Base-by-base conservation (phyloP, 176 grass and related monocot species). In the Aegilops tauschii region DNA sequence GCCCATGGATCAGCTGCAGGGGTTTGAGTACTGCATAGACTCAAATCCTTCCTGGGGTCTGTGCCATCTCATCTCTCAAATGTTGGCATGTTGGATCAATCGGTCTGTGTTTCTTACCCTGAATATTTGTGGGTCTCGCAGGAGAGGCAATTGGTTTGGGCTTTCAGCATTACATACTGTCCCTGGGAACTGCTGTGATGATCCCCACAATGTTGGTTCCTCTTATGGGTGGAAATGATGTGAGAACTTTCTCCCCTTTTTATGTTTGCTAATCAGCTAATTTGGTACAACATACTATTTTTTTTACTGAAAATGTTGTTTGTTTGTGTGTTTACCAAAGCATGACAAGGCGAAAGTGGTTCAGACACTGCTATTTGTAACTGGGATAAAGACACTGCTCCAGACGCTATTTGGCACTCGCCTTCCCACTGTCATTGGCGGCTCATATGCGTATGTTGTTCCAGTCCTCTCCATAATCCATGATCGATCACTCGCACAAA, bases 21-120 rank as follows among this genome's bases (percentile, higher is more conserved):
- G 96, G 3, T 83, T 98, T 30, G 96, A 98, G 86, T 98, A 98
- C 80, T 98, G 96, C 93, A 98, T 98, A 81, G 96, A 98, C 83
- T 98, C 96, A 6, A 98, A 98, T 71, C 96, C 96, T 12, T 92
- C 96, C 3, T 98, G 96, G 96, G 90, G 95, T 97, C 61, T 52
- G 85, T 73, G 35, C 20, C n/a, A 82, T 17, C 65, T 30, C 59
- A 20, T 54, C 73, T 5, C 28, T 56, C 73, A 76, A 56, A 0
- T 9, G 27, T 76, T 32, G n/a, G n/a, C 1, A 25, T 25, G 23
- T 78, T 69, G 20, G 18, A 32, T 40, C 35, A 5, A 3, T 65
- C 36, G 21, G 9, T 85, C 3, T 81, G 5, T 69, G 4, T 56
- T 50, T 18, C 34, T 73, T n/a, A 83, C 45, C 58, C 50, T 91